Evolutionary conservation across 169 alveolate species (phyloP).

Genomic region (Cryptosporidium parvum): DNA sequence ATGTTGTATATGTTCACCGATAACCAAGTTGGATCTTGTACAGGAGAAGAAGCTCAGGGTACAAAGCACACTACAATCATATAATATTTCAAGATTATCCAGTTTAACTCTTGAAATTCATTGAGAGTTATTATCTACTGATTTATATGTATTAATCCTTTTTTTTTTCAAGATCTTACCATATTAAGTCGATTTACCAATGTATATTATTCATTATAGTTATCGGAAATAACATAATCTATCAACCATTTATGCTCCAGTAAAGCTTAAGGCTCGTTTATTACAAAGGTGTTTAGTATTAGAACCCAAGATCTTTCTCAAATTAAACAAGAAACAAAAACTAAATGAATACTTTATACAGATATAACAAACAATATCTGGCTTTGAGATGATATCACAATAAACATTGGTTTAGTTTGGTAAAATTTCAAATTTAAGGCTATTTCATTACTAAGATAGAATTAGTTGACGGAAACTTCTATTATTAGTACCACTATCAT

Average conservation of each 20-base stretch:
- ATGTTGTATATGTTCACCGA: constrained; percentile 92
- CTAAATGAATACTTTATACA: not conserved
- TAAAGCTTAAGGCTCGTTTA: not conserved
- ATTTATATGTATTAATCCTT: not conserved
- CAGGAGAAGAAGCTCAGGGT: not conserved
- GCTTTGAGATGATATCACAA: not conserved
- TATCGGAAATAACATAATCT: not conserved
- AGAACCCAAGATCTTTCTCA: not conserved
- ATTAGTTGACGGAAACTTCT: not conserved
- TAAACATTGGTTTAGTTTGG: constrained; percentile 4
- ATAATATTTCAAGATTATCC: not conserved
- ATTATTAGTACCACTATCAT: not conserved
- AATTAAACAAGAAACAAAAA: not conserved
- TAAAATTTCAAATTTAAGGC: constrained; percentile 8
- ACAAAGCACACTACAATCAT: not conserved
- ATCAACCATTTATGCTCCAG: not conserved
- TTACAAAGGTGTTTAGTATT: not conserved
- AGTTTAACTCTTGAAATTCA: not conserved
- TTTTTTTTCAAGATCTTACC: not conserved
- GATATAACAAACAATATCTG: not conserved
- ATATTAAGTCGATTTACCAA: not conserved
- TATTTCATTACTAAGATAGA: not conserved
- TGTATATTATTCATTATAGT: not conserved
- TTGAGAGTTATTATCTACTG: not conserved
- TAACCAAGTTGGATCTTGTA: constrained; percentile 3